phyloP scores from a whole-genome alignment of 1,284 basidiomycete species.

The Puccinia coronata region DNA sequence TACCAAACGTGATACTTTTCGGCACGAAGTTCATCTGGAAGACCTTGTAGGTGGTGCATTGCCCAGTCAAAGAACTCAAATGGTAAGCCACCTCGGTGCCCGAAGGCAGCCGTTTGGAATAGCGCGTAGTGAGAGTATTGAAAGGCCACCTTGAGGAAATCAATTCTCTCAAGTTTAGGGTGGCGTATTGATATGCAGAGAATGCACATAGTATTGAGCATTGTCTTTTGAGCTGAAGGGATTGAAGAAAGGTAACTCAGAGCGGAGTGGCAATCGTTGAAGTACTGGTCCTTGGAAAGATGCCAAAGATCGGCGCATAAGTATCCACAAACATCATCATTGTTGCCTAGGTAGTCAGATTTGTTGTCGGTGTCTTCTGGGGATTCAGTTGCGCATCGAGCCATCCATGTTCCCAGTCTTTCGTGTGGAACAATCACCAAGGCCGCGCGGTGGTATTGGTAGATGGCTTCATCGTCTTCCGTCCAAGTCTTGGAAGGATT shows the following conservation, averaged over 20 bases:
- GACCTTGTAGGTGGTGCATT: not conserved
- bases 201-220: not conserved
- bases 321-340: not conserved
- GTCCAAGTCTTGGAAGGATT: not conserved
- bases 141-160: not conserved
- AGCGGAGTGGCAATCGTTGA: not conserved
- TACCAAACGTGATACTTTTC: conserved; percentile 1
- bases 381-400: not conserved
- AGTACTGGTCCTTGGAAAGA: too few species aligned
- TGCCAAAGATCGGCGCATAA: too few species aligned
- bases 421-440: not conserved
- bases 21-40: not conserved
- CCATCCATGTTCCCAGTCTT: not conserved
- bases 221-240: not conserved
- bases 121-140: conserved; percentile 15
- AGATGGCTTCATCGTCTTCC: not conserved
- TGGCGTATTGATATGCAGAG: not conserved
- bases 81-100: not conserved
- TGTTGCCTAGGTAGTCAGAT: not conserved
- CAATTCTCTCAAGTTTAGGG: not conserved
- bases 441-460: not conserved
- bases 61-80: not conserved
- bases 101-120: not conserved
- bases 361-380: not conserved
- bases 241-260: not conserved